A percentile compares a stretch with the other conserved stretches of the same genome.
phyloP scores from a whole-genome alignment of 805 yeast genomes.

The Cyberlindnera maclurae region DNA sequence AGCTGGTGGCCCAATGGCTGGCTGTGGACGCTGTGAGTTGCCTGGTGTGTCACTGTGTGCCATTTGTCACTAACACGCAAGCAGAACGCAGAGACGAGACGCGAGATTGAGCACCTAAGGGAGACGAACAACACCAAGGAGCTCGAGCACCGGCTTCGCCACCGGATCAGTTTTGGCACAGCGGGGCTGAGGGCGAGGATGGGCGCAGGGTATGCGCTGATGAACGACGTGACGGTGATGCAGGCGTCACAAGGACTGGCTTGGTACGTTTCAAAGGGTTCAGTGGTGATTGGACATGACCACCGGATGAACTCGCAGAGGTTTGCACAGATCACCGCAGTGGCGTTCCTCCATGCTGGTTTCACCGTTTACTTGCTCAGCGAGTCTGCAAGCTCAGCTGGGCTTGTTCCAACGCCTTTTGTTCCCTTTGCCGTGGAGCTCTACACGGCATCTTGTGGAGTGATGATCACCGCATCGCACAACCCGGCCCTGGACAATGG shows the following conservation, averaged over 20 bases:
- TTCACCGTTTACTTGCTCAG: slow-evolving; percentile 63
- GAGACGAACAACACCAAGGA: slow-evolving; percentile 30
- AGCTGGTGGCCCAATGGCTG: slow-evolving; percentile 12
- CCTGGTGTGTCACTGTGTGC: too few species aligned
- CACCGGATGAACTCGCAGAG: slow-evolving; percentile 75
- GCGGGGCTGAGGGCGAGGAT: slow-evolving; percentile 85
- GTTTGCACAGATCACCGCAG: slow-evolving; percentile 75
- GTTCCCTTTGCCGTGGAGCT: slow-evolving; percentile 82
- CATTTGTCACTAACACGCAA: not conserved
- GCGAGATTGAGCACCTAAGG: slow-evolving; percentile 45
- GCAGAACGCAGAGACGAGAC: slow-evolving; percentile 37
- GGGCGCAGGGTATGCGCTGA: slow-evolving; percentile 86
- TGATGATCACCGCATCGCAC: slow-evolving; percentile 90
- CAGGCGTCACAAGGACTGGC: slow-evolving; percentile 88
- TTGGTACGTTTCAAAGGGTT: slow-evolving; percentile 33
- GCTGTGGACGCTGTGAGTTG: slow-evolving; percentile 10
- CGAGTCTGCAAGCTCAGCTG: slow-evolving; percentile 8
- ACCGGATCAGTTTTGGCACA: slow-evolving; percentile 81
- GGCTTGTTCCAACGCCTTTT: slow-evolving; percentile 72
- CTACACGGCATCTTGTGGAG: slow-evolving; percentile 64
- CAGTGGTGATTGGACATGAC: slow-evolving; percentile 83
- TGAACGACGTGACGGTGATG: slow-evolving; percentile 82
- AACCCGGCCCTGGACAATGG: slow-evolving; percentile 86
- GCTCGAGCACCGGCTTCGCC: slow-evolving; percentile 44
- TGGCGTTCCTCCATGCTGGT: slow-evolving; percentile 63